Evolutionary conservation across 768 basidiomycete genomes (phyloP).

Genomic region (Naganishia vaughanmartiniae): DNA sequence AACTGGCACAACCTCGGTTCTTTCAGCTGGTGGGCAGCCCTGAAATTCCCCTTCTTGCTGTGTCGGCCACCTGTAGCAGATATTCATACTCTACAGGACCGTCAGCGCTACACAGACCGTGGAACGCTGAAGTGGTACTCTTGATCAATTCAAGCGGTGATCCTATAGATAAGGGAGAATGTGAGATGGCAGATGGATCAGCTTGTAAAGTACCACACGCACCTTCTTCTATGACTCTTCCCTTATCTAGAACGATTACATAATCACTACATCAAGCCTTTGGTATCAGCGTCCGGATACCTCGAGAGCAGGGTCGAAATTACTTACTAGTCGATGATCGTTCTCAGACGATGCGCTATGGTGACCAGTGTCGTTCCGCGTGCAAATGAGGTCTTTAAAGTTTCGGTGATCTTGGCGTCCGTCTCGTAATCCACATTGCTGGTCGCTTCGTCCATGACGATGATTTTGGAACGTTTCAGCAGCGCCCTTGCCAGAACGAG

Average conservation of each 20-base stretch:
- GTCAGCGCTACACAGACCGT: conserved; percentile 44
- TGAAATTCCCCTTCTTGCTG: background rate
- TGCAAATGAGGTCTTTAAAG: conserved; percentile 45
- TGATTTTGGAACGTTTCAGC: conserved; percentile 44
- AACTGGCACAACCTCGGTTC: background rate
- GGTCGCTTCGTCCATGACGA: conserved; percentile 53
- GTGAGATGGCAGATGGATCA: background rate
- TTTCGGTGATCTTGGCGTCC: conserved; percentile 49
- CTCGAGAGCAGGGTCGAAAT: no score
- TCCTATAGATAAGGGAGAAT: conserved; percentile 29
- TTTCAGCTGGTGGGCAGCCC: background rate
- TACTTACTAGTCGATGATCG: conserved; percentile 48
- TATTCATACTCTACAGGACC: conserved; percentile 44
- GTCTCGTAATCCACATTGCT: conserved; percentile 52
- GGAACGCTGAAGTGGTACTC: conserved; percentile 37
- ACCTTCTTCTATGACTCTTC: conserved; percentile 47
- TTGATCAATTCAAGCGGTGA: conserved; percentile 40
- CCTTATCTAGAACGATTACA: conserved; percentile 45
- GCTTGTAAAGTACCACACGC: conserved; percentile 3
- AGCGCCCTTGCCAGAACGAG: conserved; percentile 49
- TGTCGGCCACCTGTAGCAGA: conserved; percentile 26
- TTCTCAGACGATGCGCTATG: conserved; percentile 51
- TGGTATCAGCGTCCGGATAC: background rate
- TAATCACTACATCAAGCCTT: conserved; percentile 35
- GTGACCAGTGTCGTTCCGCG: conserved; percentile 46